Evolutionary conservation across 2,329 filamentous ascomycete genomes (phyloP).

Genomic region (Didymella sp.): DNA sequence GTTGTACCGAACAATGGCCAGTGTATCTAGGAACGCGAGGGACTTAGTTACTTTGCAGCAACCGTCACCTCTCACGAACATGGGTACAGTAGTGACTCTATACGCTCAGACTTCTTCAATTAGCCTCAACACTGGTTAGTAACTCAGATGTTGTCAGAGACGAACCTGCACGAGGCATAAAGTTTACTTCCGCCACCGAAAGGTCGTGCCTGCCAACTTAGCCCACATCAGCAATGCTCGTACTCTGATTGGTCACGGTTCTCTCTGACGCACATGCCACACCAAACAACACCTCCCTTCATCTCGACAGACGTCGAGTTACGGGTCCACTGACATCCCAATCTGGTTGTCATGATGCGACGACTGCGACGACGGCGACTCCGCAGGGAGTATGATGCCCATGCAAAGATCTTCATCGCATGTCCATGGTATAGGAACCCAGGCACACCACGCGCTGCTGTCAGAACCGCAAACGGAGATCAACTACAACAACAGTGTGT

Average conservation of each 20-base stretch:
- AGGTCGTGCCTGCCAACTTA: background rate
- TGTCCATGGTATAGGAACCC: constrained; percentile 9
- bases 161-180: background rate
- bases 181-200: background rate
- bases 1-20: background rate
- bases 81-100: too few species aligned
- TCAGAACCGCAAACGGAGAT: constrained; percentile 16
- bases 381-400: background rate
- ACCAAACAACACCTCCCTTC: constrained; percentile 4
- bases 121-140: background rate
- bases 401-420: constrained; percentile 2
- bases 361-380: constrained; percentile 2
- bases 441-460: constrained; percentile 17
- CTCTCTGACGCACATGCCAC: background rate
- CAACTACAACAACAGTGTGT: constrained; percentile 3
- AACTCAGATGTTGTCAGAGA: background rate
- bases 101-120: background rate
- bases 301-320: background rate
- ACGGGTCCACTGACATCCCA: background rate
- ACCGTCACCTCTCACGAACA: background rate
- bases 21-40: background rate
- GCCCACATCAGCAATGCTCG: background rate
- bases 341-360: background rate
- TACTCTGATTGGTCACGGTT: constrained; percentile 4
- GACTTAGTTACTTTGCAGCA: background rate